Evolutionary conservation across 805 yeast species (phyloP).

Genomic region (Tetrapisispora nanseiensis): DNA sequence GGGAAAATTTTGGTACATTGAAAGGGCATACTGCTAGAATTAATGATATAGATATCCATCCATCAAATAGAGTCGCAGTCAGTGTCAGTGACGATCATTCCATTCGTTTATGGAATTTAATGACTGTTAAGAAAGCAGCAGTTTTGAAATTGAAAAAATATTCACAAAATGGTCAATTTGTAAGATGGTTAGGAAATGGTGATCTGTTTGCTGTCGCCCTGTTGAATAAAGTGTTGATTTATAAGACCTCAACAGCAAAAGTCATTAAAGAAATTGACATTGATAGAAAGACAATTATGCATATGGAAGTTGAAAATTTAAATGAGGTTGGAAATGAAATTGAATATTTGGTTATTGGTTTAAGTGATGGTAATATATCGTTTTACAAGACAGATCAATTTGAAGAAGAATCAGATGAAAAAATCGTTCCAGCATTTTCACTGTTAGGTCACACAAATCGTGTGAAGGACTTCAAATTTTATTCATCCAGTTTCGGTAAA

Average conservation of each 20-base stretch:
- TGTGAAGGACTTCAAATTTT: conserved; percentile 65
- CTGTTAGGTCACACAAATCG: conserved; percentile 78
- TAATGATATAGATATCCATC: conserved; percentile 82
- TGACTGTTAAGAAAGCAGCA: conserved; percentile 94
- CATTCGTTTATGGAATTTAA: conserved; percentile 84
- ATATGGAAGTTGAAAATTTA: conserved; percentile 39
- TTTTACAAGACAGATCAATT: conserved; percentile 38
- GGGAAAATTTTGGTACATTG: conserved; percentile 84
- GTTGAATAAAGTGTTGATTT: conserved; percentile 52
- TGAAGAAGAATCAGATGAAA: conserved; percentile 9
- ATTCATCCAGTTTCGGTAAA: conserved; percentile 32
- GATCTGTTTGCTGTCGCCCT: conserved; percentile 68
- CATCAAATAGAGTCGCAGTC: conserved; percentile 80
- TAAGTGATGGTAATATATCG: conserved; percentile 58
- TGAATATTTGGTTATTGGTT: conserved; percentile 58
- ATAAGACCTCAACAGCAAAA: conserved; percentile 52
- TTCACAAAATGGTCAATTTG: conserved; percentile 55
- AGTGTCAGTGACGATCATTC: conserved; percentile 82
- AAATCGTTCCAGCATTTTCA: conserved; percentile 40
- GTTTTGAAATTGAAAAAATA: conserved; percentile 60
- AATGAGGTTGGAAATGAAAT: conserved; percentile 30
- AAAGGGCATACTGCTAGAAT: conserved; percentile 84
- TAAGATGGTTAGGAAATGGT: conserved; percentile 63
- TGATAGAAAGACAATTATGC: conserved; percentile 50
- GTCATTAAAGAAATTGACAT: conserved; percentile 45